Base-by-base conservation (phyloP, 176 grass and related monocot species). In the Zizania latifolia region DNA sequence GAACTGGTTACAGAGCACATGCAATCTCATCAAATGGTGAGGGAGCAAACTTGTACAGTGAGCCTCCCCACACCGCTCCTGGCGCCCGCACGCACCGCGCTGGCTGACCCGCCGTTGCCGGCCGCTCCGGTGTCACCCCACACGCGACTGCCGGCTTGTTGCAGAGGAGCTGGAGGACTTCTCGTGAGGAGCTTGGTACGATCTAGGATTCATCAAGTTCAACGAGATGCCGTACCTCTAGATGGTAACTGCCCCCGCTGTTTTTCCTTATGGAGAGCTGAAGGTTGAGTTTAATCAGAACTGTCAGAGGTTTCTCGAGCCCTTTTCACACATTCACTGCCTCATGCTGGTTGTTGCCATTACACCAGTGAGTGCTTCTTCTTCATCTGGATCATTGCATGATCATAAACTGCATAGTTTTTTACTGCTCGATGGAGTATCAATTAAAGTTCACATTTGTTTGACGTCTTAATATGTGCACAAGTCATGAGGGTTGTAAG, bases 11-110 rank as follows among this genome's bases (percentile, higher is more conserved):
- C 26, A 68, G 53, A 71, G 28, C 13, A 40, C 41, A 65, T 10
- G 9, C 29, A 39, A 28, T 62, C 63, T 36, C 43, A 19, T 61
- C 9, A 3, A 45, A 5, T 66, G 55, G 66, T 0, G 43, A 46
- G 7, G 34, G 17, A n/a, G 73, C 43, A 64, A 43, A 36, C 58
- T 60, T 89, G 76, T 85, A 61, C 29, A 90, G 48, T 71, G 85
- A n/a, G n/a, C n/a, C n/a, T n/a, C n/a, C n/a, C n/a, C n/a, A n/a
- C n/a, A n/a, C n/a, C n/a, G n/a, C n/a, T n/a, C n/a, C n/a, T n/a
- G n/a, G n/a, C n/a, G n/a, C n/a, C n/a, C n/a, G n/a, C n/a, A n/a
- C n/a, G n/a, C n/a, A n/a, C n/a, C n/a, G n/a, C n/a, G n/a, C n/a
- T n/a, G n/a, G n/a, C n/a, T n/a, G n/a, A n/a, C n/a, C n/a, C n/a